Conservation (phyloP, 257 asterid genomes). For the Solanum chilense region DNA sequence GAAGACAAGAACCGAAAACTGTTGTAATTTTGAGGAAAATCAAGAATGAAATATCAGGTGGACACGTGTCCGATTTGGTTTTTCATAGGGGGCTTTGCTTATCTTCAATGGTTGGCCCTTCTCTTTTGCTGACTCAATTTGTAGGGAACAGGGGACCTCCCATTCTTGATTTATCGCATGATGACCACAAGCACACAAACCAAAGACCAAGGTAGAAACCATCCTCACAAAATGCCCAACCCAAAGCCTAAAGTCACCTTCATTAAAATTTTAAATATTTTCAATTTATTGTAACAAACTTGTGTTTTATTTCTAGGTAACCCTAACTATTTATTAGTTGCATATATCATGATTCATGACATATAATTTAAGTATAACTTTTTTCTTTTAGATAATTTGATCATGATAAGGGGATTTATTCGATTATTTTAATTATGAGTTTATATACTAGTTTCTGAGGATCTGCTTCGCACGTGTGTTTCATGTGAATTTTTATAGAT, state of each 20-base stretch:
- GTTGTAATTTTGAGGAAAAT: neutral
- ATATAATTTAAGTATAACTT: neutral
- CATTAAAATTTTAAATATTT: no score
- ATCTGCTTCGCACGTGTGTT: no score
- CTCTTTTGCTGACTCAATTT: neutral
- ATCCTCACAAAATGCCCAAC: neutral
- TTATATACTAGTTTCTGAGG: no score
- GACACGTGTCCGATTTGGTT: conserved; percentile 27
- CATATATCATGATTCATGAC: neutral
- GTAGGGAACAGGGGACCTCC: neutral
- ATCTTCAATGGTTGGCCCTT: conserved; percentile 67
- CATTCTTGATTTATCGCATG: neutral
- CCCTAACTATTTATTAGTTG: neutral
- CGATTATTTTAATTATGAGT: neutral
- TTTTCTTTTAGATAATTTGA: no score
- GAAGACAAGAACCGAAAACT: conserved; percentile 12
- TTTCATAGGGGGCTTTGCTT: conserved; percentile 16
- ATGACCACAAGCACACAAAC: neutral
- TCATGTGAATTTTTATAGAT: no score
- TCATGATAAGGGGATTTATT: neutral
- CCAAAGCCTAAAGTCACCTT: neutral
- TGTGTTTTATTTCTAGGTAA: neutral
- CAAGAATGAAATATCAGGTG: neutral
- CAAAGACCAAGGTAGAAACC: neutral
- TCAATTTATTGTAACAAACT: neutral